These are phyloP conservation scores for Primulina huaijiensis DNA, from an alignment of 257 asterid genomes.

Conservation along the genomic window DNA sequence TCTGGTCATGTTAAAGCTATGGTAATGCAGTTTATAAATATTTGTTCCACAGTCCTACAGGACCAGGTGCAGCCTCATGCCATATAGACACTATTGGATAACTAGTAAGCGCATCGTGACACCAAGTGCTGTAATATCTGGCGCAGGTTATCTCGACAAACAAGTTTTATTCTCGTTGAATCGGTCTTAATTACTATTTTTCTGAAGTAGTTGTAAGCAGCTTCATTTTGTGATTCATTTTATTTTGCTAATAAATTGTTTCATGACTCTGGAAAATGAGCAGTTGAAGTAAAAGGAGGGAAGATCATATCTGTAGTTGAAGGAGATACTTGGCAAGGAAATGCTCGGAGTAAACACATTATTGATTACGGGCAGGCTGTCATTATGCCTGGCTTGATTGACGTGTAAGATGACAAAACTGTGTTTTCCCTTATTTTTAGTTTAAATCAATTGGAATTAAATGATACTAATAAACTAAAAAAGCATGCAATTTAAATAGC, in stretches of 20 bases:
- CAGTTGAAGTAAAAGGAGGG: slow-evolving; percentile 82
- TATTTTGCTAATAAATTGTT: slow-evolving; percentile 16
- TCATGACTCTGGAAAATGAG: slow-evolving; percentile 28
- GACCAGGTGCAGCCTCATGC: slow-evolving; percentile 68
- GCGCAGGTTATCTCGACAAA: slow-evolving; percentile 63
- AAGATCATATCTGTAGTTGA: slow-evolving; percentile 60
- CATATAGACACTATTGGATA: slow-evolving; percentile 74
- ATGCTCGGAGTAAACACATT: slow-evolving; percentile 41
- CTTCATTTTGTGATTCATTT: background rate
- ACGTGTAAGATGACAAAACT: slow-evolving; percentile 58
- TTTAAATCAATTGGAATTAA: slow-evolving; percentile 8
- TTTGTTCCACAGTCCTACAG: slow-evolving; percentile 43
- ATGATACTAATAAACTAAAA: background rate
- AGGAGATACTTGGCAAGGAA: slow-evolving; percentile 63
- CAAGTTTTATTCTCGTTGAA: background rate
- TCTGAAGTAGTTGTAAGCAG: slow-evolving; percentile 4
- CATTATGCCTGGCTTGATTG: slow-evolving; percentile 90
- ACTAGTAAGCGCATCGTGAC: slow-evolving; percentile 86
- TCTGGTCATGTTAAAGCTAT: background rate
- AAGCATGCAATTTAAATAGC: background rate
- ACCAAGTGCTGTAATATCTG: slow-evolving; percentile 60
- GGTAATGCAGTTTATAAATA: slow-evolving; percentile 14
- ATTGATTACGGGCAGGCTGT: slow-evolving; percentile 76
- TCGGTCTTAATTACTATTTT: background rate
- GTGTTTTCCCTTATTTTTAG: background rate